phyloP scores from a whole-genome alignment of 768 basidiomycete species.

The Rhizopogon sp. region DNA sequence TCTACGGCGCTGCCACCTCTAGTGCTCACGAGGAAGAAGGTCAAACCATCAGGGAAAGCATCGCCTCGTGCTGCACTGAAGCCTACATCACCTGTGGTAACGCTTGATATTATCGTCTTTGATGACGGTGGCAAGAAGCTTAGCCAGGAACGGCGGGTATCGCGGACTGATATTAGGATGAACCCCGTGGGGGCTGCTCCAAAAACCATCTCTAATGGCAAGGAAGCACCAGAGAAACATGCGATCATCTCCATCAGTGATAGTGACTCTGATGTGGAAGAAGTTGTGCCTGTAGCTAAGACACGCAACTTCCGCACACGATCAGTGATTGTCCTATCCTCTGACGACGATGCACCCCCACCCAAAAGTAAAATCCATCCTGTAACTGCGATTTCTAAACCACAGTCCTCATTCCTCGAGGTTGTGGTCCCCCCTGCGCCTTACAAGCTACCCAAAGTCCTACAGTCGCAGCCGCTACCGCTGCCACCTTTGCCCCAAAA shows the following conservation, averaged over 20 bases:
- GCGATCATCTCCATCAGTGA: conserved; percentile 20
- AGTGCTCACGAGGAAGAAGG: conserved; percentile 18
- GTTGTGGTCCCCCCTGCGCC: conserved; percentile 36
- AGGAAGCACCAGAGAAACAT: neutral
- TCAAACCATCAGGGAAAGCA: conserved; percentile 8
- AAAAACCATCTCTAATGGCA: conserved; percentile 1
- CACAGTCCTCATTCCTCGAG: conserved; percentile 26
- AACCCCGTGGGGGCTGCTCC: conserved; percentile 20
- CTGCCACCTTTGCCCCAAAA: neutral
- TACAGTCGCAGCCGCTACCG: conserved; percentile 1
- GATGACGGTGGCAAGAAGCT: conserved; percentile 56
- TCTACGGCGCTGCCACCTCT: conserved; percentile 28
- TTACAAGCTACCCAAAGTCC: conserved; percentile 13
- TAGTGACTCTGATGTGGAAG: conserved; percentile 24
- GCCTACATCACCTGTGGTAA: conserved; percentile 45
- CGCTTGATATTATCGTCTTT: conserved; percentile 63
- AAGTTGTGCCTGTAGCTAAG: conserved; percentile 12
- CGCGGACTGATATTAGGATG: conserved; percentile 36
- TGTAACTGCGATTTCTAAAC: conserved; percentile 1
- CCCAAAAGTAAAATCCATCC: conserved; percentile 4
- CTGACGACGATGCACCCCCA: conserved; percentile 45
- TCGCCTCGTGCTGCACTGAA: conserved; percentile 24
- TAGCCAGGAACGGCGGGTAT: conserved; percentile 57
- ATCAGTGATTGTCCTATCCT: conserved; percentile 31
- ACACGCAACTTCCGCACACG: conserved; percentile 11